A percentile compares a stretch with the other conserved stretches of the same genome.
Conservation (phyloP, 768 basidiomycete species). For the Cyclocybe cylindracea region DNA sequence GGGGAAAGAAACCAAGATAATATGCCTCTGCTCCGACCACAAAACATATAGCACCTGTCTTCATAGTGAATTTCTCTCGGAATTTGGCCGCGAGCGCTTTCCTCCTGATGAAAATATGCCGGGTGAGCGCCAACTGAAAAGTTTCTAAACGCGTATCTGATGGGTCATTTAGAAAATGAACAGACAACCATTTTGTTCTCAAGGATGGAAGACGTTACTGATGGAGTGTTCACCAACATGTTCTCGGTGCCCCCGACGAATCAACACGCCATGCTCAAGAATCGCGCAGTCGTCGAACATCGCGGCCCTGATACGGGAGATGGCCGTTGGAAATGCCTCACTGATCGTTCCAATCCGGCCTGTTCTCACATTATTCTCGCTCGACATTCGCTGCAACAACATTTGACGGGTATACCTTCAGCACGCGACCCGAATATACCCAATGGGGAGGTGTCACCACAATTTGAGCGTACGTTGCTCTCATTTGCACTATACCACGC, state of each 20-base stretch:
- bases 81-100: not conserved
- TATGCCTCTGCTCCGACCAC: conserved; percentile 5
- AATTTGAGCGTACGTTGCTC: too few relatives aligned
- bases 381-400: conserved; percentile 1
- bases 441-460: too few relatives aligned
- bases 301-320: not conserved
- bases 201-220: not conserved
- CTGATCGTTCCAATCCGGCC: not conserved
- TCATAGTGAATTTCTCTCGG: conserved; percentile 5
- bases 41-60: not conserved
- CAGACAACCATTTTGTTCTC: conserved; percentile 6
- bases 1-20: not conserved
- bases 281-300: conserved; percentile 8
- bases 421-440: too few relatives aligned
- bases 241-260: conserved; percentile 3
- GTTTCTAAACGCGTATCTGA: not conserved
- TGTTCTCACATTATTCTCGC: conserved; percentile 4
- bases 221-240: not conserved
- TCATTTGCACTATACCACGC: too few relatives aligned
- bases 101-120: not conserved
- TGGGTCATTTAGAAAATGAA: not conserved
- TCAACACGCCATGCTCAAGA: not conserved
- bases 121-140: not conserved
- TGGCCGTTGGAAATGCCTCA: conserved; percentile 8
- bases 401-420: too few relatives aligned